Evolutionary conservation across 352 stramenopile species (phyloP), one percentile per base, ranked within the genome.

Genomic region (Phytophthora sansomeana): DNA sequence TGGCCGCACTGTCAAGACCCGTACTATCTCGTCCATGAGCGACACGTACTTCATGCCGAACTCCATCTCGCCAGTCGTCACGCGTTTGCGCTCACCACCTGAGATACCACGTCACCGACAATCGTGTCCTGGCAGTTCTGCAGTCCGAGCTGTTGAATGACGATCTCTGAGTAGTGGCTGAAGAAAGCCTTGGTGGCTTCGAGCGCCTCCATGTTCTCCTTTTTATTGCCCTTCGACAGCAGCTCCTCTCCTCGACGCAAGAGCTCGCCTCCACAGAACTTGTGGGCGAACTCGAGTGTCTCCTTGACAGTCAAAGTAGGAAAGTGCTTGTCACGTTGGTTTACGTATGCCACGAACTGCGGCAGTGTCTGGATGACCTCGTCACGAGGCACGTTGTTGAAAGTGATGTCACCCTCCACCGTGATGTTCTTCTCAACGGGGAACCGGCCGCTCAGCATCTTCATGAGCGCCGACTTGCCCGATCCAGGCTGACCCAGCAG

Each of bases 21-120:
- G 92, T 98, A 63, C 83, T 96, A 98, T 97, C 77, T 97, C 87
- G 69, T 98, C 94, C 66, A 86, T 84, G 39, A 93, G 83, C n/a
- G 83, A 61, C 35, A 97, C 78, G 56, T 80, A 83, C 61, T 84
- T 80, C 36, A 72, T 69, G 41, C 78, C 75, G 47, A 93, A 85
- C 39, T 95, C 70, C 82, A 98, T 98, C 75, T 91, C 77, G 17
- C 80, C 82, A 2, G 67, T 83, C n/a, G n/a, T n/a, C n/a, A n/a
- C n/a, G n/a, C n/a, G n/a, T n/a, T n/a, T n/a, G n/a, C n/a, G n/a
- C n/a, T 68, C 61, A 6, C 85, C 83, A 39, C 85, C 83, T 1
- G 81, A 91, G 21, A 93, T 64, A 19, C 85, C 85, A 26, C 83
- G 77, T 91, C 62, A 5, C 83, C 83, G 1, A 92, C 75, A 33